Percentiles rank a stretch among this genome's conserved stretches.
These are phyloP conservation scores for Durusdinium trenchii DNA, from an alignment of 73 alveolate genomes.

Conservation along the genomic window DNA sequence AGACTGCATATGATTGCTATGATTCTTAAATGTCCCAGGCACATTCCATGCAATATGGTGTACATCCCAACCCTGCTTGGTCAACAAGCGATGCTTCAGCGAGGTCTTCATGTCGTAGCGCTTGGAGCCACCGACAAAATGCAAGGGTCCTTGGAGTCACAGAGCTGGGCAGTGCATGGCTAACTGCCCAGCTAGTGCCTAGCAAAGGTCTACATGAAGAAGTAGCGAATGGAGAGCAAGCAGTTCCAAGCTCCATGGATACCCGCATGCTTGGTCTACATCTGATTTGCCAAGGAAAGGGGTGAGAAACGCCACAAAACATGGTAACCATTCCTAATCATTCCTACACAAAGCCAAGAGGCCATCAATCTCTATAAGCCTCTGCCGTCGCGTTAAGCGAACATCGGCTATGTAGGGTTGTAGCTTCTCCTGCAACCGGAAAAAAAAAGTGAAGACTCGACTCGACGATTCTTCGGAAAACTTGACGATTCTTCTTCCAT, in stretches of 20 bases:
- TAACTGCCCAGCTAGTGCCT: too few species aligned
- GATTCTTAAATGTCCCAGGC: neutral
- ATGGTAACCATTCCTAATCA: too few species aligned
- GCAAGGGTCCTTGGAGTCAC: slow-evolving; percentile 88
- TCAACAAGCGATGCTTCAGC: slow-evolving; percentile 91
- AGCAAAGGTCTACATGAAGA: too few species aligned
- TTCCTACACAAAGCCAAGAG: neutral
- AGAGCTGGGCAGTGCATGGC: too few species aligned
- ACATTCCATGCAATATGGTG: slow-evolving; percentile 92
- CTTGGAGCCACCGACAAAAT: slow-evolving; percentile 45
- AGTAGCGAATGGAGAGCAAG: too few species aligned
- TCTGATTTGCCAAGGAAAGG: too few species aligned
- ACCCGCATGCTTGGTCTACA: too few species aligned
- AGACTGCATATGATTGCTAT: neutral
- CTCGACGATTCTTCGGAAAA: neutral
- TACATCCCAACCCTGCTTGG: slow-evolving; percentile 92
- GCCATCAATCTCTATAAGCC: slow-evolving; percentile 90
- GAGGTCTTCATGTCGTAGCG: slow-evolving; percentile 94
- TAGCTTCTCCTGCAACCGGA: slow-evolving; percentile 49
- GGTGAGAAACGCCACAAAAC: too few species aligned
- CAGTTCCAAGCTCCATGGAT: too few species aligned
- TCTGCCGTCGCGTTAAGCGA: slow-evolving; percentile 48
- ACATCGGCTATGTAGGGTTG: slow-evolving; percentile 86
- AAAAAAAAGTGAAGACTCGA: neutral
- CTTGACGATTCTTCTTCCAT: neutral